Conservation (phyloP, 345 rosid species). For the Stellera chamaejasme region DNA sequence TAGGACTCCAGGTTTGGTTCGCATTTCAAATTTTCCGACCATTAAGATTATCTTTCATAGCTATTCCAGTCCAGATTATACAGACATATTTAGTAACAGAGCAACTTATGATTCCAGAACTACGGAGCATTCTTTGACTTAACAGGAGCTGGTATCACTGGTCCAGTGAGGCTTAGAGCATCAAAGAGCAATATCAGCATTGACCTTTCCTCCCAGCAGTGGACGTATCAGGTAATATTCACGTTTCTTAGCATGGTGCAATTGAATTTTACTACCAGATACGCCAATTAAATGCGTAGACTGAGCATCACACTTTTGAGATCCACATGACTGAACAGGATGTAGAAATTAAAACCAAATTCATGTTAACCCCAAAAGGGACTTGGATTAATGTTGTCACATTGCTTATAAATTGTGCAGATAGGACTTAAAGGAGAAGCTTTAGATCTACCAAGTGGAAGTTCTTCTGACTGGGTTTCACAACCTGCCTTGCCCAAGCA, state of each 20-base stretch:
- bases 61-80: neutral
- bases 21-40: constrained; percentile 4
- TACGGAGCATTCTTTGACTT: constrained; percentile 83
- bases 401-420: constrained; percentile 26
- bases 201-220: constrained; percentile 60
- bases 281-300: too few species aligned
- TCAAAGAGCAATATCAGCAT: constrained; percentile 38
- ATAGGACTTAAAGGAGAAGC: constrained; percentile 91
- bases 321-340: neutral
- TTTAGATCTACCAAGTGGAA: constrained; percentile 50
- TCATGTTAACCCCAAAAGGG: neutral
- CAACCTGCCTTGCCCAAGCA: constrained; percentile 59
- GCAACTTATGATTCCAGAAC: constrained; percentile 40
- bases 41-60: constrained; percentile 1
- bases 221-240: constrained; percentile 82
- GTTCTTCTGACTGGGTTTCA: constrained; percentile 65
- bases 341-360: neutral
- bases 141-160: constrained; percentile 77
- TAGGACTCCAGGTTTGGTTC: constrained; percentile 79
- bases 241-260: neutral
- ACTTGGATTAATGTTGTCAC: neutral
- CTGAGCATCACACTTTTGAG: neutral
- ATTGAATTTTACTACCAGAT: neutral
- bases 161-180: constrained; percentile 72
- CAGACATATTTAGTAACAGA: neutral